Conservation (phyloP, 2,329 filamentous ascomycete genomes). For the Pezicula neosporulosa region DNA sequence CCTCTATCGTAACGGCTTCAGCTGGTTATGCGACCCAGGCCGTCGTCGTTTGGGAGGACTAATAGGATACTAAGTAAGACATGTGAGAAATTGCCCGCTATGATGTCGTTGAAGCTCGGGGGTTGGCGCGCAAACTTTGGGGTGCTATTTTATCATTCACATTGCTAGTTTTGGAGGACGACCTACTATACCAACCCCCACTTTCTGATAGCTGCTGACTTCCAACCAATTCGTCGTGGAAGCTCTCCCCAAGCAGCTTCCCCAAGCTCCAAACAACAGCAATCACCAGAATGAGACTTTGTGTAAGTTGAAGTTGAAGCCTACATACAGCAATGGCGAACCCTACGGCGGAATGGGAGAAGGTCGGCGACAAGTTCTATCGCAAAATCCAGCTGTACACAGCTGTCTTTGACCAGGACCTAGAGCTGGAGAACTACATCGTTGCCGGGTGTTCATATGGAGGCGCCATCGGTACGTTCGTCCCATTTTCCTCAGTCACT, state of each 20-base stretch:
- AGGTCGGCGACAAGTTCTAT: conserved; percentile 90
- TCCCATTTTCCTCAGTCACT: background rate
- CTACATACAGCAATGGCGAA: conserved; percentile 22
- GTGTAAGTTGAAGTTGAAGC: conserved; percentile 13
- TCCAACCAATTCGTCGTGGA: no score
- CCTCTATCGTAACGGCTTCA: background rate
- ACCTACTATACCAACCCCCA: no score
- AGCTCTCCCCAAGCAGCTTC: conserved; percentile 2
- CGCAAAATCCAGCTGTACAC: conserved; percentile 93
- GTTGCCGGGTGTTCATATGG: conserved; percentile 90
- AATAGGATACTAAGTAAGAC: background rate
- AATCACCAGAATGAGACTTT: background rate
- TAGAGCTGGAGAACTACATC: conserved; percentile 93
- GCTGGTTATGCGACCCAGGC: background rate
- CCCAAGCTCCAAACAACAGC: conserved; percentile 1
- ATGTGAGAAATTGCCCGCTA: no score
- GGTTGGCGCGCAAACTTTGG: background rate
- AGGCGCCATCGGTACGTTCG: conserved; percentile 77
- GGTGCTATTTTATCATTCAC: background rate
- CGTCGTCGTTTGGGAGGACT: background rate
- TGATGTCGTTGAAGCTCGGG: background rate
- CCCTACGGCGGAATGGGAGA: conserved; percentile 78
- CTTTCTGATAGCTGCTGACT: no score
- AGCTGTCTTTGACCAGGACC: conserved; percentile 84
- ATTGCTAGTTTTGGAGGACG: no score